phyloP scores from a whole-genome alignment of 2,329 filamentous ascomycete species.

The Tympanopsis confertula region DNA sequence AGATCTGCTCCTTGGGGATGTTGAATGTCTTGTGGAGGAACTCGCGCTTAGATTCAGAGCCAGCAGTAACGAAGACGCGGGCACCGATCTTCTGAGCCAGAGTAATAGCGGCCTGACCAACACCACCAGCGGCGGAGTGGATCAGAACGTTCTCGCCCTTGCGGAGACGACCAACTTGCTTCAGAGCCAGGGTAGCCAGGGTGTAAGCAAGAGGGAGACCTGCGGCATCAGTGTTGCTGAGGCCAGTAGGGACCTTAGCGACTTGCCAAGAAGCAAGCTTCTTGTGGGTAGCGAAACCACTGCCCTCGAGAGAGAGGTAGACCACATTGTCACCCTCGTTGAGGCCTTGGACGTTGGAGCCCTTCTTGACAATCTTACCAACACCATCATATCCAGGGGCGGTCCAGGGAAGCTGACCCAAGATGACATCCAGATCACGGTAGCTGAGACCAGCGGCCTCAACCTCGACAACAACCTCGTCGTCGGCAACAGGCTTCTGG shows the following conservation, averaged over 20 bases:
- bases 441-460: neutral
- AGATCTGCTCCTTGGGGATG: slow-evolving; percentile 8
- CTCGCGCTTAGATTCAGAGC: slow-evolving; percentile 9
- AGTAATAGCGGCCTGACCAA: slow-evolving; percentile 2
- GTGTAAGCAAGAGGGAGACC: neutral
- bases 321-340: slow-evolving; percentile 19
- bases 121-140: slow-evolving; percentile 4
- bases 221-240: neutral
- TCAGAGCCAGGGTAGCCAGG: neutral
- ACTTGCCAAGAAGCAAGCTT: neutral
- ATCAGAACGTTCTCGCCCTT: slow-evolving; percentile 1
- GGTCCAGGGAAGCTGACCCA: neutral
- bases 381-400: slow-evolving; percentile 19
- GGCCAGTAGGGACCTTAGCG: slow-evolving; percentile 1
- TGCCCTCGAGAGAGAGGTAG: no score
- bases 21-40: slow-evolving; percentile 8
- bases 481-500: neutral
- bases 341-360: slow-evolving; percentile 12
- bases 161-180: neutral
- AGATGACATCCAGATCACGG: neutral
- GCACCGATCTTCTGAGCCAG: slow-evolving; percentile 2
- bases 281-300: slow-evolving; percentile 12
- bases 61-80: slow-evolving; percentile 11
- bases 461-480: neutral
- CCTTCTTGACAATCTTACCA: slow-evolving; percentile 17